Conservation (phyloP, 1,284 basidiomycete species). For the Irpex sp. region DNA sequence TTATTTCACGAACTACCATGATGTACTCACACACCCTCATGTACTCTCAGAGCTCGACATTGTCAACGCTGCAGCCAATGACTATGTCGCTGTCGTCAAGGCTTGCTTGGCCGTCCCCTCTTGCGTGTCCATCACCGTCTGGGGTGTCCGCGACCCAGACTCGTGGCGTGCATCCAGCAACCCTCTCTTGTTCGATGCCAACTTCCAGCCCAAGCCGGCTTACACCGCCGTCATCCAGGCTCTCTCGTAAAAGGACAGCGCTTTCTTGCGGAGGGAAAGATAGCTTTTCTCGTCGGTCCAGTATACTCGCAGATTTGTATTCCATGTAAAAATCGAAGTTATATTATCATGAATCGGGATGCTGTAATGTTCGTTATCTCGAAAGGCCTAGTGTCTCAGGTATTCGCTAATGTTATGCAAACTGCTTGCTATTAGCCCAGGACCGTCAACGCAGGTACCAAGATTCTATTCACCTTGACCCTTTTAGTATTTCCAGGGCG, state of each 20-base stretch:
- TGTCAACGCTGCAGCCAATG: constrained; percentile 38
- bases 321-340: neutral
- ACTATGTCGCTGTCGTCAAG: constrained; percentile 54
- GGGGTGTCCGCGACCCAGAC: constrained; percentile 57
- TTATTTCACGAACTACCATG: neutral
- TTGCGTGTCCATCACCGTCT: constrained; percentile 57
- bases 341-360: too few relatives aligned
- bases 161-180: constrained; percentile 51
- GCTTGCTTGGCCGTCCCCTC: constrained; percentile 51
- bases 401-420: too few relatives aligned
- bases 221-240: constrained; percentile 50
- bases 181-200: constrained; percentile 52
- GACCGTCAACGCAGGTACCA: too few relatives aligned
- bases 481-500: neutral
- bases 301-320: neutral
- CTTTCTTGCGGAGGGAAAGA: neutral
- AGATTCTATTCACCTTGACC: neutral
- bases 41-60: constrained; percentile 33
- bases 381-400: too few relatives aligned
- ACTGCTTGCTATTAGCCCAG: too few relatives aligned
- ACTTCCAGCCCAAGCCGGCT: constrained; percentile 55
- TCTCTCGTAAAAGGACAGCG: constrained; percentile 14
- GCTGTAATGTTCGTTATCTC: too few relatives aligned
- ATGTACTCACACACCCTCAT: neutral
- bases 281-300: too few relatives aligned